phyloP scores from a whole-genome alignment of 163 green algal genomes.

The Chlorella variabilis region DNA sequence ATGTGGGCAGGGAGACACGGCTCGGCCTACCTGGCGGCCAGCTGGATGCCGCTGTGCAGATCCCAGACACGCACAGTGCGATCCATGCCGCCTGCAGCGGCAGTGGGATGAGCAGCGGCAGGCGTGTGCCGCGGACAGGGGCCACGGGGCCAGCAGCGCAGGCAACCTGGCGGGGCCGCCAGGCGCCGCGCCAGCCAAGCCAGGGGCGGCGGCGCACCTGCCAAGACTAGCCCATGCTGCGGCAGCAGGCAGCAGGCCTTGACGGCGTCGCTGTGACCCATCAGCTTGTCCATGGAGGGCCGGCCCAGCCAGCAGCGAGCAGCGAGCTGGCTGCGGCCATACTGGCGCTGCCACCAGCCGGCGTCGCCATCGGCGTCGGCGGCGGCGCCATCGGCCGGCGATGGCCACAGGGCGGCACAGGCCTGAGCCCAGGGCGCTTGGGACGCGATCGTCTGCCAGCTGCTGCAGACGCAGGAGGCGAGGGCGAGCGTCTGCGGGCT shows the following conservation, averaged over 20 bases:
- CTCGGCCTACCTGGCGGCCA: slow-evolving; percentile 35
- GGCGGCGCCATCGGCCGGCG: not conserved
- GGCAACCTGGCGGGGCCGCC: too few relatives aligned
- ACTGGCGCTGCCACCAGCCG: not conserved
- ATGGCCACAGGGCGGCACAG: not conserved
- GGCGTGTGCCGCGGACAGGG: too few relatives aligned
- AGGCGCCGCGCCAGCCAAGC: too few relatives aligned
- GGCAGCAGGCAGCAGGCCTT: slow-evolving; percentile 1
- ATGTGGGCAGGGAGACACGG: too few relatives aligned
- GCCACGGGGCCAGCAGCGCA: too few relatives aligned
- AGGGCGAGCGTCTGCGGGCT: not conserved
- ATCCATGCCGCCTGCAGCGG: slow-evolving; percentile 65
- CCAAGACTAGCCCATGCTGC: not conserved
- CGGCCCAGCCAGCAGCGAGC: slow-evolving; percentile 14
- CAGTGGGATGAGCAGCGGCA: not conserved
- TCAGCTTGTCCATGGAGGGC: slow-evolving; percentile 7
- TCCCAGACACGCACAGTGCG: slow-evolving; percentile 72
- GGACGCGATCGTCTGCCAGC: not conserved
- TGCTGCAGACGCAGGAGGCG: not conserved
- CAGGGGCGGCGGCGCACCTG: too few relatives aligned
- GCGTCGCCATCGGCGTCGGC: not conserved
- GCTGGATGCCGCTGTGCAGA: slow-evolving; percentile 57
- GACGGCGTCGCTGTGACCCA: not conserved
- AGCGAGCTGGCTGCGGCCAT: not conserved
- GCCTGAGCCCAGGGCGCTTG: not conserved